These are phyloP conservation scores for Vararia minispora DNA, from an alignment of 768 basidiomycete genomes.

Conservation along the genomic window DNA sequence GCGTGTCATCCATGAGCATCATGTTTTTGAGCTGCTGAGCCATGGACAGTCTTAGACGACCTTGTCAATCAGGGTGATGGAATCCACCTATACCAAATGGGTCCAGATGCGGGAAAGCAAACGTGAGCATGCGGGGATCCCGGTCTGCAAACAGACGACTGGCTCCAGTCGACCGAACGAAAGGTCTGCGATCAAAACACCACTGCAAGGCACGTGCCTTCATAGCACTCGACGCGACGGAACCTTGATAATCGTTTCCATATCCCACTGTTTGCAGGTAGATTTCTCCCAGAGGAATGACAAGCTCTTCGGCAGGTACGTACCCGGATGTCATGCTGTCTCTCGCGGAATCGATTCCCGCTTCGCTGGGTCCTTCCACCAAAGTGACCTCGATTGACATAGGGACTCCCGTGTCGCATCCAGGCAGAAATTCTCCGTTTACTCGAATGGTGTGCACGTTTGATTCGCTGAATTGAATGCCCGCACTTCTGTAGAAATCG, in stretches of 20 bases:
- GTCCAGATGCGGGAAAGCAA: neutral
- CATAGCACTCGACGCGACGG: neutral
- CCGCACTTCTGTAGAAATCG: neutral
- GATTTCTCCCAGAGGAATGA: no score
- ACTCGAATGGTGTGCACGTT: neutral
- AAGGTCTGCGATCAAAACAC: neutral
- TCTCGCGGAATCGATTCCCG: no score
- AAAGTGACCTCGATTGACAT: no score
- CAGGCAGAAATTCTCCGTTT: no score
- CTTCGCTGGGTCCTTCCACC: no score
- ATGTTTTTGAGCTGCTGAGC: neutral
- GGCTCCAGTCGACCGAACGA: neutral
- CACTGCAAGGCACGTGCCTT: neutral
- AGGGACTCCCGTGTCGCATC: no score
- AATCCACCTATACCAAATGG: neutral
- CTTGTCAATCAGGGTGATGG: neutral
- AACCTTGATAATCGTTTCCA: no score
- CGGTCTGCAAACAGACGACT: neutral
- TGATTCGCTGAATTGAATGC: neutral
- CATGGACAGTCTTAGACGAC: neutral
- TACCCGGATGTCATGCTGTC: neutral
- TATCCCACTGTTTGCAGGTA: no score
- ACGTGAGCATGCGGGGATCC: neutral
- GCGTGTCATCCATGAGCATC: neutral
- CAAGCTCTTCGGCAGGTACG: no score